phyloP scores from a whole-genome alignment of 345 rosid species.

The Salix dunnii region DNA sequence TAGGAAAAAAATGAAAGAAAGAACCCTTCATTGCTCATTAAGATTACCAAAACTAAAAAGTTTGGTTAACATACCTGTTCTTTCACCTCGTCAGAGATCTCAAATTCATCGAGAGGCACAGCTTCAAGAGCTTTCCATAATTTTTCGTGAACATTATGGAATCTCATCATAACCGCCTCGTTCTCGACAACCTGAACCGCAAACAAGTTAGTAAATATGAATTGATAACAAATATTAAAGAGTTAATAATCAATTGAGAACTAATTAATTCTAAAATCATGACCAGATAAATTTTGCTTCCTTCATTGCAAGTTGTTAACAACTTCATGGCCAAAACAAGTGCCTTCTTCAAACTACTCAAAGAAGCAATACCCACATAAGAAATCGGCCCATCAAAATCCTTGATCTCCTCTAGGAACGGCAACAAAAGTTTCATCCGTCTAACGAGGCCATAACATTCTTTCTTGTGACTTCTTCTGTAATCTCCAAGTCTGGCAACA shows the following conservation, averaged over 20 bases:
- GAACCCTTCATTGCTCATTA: no score
- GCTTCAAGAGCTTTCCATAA: conserved; percentile 39
- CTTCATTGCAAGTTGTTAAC: conserved; percentile 54
- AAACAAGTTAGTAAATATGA: background rate
- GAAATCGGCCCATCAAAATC: conserved; percentile 29
- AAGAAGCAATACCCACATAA: conserved; percentile 12
- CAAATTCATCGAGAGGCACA: conserved; percentile 50
- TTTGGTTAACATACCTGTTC: conserved; percentile 43
- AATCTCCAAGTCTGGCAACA: conserved; percentile 45
- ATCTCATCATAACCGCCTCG: conserved; percentile 43
- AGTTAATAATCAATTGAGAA: background rate
- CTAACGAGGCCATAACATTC: conserved; percentile 61
- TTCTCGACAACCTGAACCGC: conserved; percentile 55
- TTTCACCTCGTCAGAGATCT: conserved; percentile 48
- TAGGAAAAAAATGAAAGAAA: background rate
- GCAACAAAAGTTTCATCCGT: conserved; percentile 59
- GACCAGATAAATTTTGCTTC: conserved; percentile 81
- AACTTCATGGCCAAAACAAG: conserved; percentile 43
- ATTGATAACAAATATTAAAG: background rate
- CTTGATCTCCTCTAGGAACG: conserved; percentile 58
- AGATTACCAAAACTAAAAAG: background rate
- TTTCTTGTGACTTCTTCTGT: conserved; percentile 50
- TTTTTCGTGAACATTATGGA: conserved; percentile 48
- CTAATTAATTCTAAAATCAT: background rate
- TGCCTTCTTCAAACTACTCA: conserved; percentile 46